phyloP scores from a whole-genome alignment of 2,329 filamentous ascomycete species.

The Colletotrichum sublineola region DNA sequence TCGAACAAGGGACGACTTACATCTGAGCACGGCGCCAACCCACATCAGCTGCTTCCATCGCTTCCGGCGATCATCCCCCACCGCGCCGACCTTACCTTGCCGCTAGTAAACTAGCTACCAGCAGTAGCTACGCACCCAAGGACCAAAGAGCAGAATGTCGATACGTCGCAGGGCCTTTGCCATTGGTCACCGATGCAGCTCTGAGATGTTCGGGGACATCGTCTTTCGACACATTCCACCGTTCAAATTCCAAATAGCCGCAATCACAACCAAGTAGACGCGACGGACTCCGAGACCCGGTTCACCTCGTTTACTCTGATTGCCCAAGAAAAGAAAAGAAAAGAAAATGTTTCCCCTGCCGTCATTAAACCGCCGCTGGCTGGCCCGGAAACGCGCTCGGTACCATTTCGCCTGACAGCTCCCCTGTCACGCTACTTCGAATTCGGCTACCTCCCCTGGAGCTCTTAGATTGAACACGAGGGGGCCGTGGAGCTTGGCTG shows the following conservation, averaged over 20 bases:
- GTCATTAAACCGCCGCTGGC: constrained; percentile 37
- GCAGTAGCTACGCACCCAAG: too few relatives aligned
- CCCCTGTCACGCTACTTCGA: constrained; percentile 37
- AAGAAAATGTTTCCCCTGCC: constrained; percentile 22
- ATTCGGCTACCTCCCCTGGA: constrained; percentile 37
- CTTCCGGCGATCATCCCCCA: constrained; percentile 39
- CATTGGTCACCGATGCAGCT: constrained; percentile 8
- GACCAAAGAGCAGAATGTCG: not conserved
- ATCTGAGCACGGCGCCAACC: constrained; percentile 23
- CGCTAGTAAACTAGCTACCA: not conserved
- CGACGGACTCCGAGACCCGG: constrained; percentile 10
- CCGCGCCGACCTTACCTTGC: constrained; percentile 28
- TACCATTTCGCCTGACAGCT: constrained; percentile 38
- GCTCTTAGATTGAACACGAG: constrained; percentile 41
- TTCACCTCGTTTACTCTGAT: constrained; percentile 34
- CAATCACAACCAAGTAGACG: not conserved
- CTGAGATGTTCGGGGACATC: not conserved
- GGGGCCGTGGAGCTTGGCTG: constrained; percentile 22
- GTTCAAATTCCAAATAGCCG: not conserved
- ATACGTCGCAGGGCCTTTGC: constrained; percentile 9
- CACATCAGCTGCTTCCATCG: constrained; percentile 25
- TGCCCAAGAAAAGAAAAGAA: not conserved
- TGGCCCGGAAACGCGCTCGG: constrained; percentile 41
- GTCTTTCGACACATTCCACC: not conserved
- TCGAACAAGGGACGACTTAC: not conserved